Percentiles rank a stretch among this genome's conserved stretches.
Conservation (phyloP, 768 basidiomycete species). For the Phaeolepiota aurea region DNA sequence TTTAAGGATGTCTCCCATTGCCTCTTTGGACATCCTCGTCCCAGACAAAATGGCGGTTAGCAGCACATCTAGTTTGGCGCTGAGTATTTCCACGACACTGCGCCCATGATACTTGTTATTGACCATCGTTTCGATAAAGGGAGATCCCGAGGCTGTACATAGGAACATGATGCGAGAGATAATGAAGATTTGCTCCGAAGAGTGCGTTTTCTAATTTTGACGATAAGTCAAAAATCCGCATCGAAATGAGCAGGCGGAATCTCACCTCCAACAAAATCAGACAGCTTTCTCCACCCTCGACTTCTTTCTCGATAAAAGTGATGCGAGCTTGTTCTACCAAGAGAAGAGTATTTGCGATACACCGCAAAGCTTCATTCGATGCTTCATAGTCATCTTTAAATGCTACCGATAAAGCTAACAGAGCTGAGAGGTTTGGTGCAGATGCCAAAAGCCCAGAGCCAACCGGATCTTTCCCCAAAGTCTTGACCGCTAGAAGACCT, state of each 20-base stretch:
- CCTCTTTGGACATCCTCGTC: slow-evolving; percentile 53
- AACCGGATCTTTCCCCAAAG: slow-evolving; percentile 60
- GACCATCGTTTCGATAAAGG: slow-evolving; percentile 51
- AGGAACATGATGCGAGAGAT: slow-evolving; percentile 73
- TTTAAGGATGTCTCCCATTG: slow-evolving; percentile 79
- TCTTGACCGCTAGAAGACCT: slow-evolving; percentile 67
- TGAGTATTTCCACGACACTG: slow-evolving; percentile 57
- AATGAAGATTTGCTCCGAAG: slow-evolving; percentile 63
- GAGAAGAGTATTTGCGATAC: slow-evolving; percentile 73
- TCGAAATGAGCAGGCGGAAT: slow-evolving; percentile 7
- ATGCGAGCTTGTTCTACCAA: slow-evolving; percentile 55
- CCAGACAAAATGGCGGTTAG: slow-evolving; percentile 38
- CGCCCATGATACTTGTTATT: slow-evolving; percentile 52
- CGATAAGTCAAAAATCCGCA: too few relatives aligned
- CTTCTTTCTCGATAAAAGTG: slow-evolving; percentile 46
- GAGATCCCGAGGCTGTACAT: slow-evolving; percentile 44
- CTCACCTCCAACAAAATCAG: slow-evolving; percentile 53
- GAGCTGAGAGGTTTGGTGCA: slow-evolving; percentile 43
- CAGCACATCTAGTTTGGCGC: slow-evolving; percentile 51
- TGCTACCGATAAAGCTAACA: slow-evolving; percentile 42
- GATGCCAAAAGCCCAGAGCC: slow-evolving; percentile 57
- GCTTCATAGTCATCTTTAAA: slow-evolving; percentile 55
- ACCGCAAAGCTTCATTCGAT: slow-evolving; percentile 62
- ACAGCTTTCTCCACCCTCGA: slow-evolving; percentile 55
- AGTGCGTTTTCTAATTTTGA: slow-evolving; percentile 44